These are phyloP conservation scores for Athelia psychrophila DNA, from an alignment of 1,284 basidiomycete genomes.

Conservation along the genomic window DNA sequence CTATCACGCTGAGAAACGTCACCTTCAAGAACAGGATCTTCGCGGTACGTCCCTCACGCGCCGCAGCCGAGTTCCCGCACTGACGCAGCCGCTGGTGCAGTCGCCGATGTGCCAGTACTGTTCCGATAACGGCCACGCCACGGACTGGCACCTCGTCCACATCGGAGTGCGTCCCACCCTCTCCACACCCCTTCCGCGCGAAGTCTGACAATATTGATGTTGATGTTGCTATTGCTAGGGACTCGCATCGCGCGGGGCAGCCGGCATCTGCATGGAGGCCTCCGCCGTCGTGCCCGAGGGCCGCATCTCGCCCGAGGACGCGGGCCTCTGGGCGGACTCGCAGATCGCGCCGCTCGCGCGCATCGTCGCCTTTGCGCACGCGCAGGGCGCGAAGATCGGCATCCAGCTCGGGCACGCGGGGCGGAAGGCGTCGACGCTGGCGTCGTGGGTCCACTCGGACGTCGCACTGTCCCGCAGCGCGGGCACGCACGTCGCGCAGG, in stretches of 20 bases:
- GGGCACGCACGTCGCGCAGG: constrained; percentile 20
- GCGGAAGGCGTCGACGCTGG: constrained; percentile 51
- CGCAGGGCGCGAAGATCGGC: constrained; percentile 45
- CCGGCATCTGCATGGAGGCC: constrained; percentile 61
- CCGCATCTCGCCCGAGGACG: constrained; percentile 49
- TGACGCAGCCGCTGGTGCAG: constrained; percentile 25
- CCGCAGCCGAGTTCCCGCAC: background rate
- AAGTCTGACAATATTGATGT: constrained; percentile 23
- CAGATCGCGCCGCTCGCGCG: constrained; percentile 54
- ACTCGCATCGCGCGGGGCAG: constrained; percentile 57
- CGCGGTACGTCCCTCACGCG: constrained; percentile 34
- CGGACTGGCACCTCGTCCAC: constrained; percentile 82
- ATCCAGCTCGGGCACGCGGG: constrained; percentile 67
- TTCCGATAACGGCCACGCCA: constrained; percentile 65
- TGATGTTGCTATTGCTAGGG: constrained; percentile 31
- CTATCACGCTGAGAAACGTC: constrained; percentile 58
- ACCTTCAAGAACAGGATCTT: constrained; percentile 76
- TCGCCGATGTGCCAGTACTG: constrained; percentile 84
- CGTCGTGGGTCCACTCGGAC: constrained; percentile 41
- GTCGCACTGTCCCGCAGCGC: constrained; percentile 21
- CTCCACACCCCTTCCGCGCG: no score
- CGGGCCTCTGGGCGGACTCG: constrained; percentile 50
- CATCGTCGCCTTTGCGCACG: constrained; percentile 56
- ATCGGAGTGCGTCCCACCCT: no score
- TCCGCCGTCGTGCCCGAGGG: constrained; percentile 61